Conservation (phyloP, 495 filamentous ascomycete species). For the Daldinia loculata region DNA sequence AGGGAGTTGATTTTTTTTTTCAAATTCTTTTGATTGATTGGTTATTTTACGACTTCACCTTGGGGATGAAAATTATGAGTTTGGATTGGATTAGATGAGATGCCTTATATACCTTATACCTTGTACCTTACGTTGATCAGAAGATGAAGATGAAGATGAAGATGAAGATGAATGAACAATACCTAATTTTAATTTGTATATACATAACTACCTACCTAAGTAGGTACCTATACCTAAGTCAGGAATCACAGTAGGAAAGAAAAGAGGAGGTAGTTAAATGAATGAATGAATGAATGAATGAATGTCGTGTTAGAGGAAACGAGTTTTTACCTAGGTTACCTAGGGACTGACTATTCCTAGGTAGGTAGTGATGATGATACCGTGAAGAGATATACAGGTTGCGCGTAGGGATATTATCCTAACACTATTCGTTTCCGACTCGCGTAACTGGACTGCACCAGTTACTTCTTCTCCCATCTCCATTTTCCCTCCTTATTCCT, state of each 20-base stretch:
- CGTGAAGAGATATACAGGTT: slow-evolving; percentile 26
- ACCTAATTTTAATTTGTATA: background rate
- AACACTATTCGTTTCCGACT: slow-evolving; percentile 11
- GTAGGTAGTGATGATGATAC: slow-evolving; percentile 19
- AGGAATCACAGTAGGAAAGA: background rate
- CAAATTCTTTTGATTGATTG: no score
- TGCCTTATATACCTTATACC: background rate
- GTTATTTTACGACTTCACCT: background rate
- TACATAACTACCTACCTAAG: no score
- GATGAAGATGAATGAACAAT: background rate
- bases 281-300: background rate
- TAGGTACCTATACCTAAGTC: background rate
- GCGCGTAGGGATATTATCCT: slow-evolving; percentile 25
- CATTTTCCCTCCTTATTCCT: background rate
- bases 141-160: background rate
- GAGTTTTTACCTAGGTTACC: slow-evolving; percentile 5
- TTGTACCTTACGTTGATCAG: background rate
- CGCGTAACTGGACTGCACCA: slow-evolving; percentile 17
- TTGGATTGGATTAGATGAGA: background rate
- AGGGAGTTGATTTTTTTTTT: background rate
- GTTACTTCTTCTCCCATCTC: background rate
- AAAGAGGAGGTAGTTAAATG: background rate
- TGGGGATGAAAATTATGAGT: background rate
- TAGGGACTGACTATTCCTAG: background rate
- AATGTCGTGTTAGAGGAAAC: background rate